Conservation (phyloP, 169 alveolate species). For the Cryptosporidium tyzzeri region DNA sequence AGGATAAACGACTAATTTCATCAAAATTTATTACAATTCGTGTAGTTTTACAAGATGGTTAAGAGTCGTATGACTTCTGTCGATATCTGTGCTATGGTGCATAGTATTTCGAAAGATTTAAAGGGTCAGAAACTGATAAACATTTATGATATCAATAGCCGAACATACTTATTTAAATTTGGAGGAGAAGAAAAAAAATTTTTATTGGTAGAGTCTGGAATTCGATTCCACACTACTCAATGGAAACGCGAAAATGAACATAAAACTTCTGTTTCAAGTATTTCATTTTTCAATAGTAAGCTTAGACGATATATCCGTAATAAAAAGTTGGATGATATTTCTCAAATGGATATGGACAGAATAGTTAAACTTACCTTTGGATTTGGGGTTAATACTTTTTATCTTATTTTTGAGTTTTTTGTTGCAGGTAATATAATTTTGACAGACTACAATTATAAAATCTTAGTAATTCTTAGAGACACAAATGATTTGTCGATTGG, state of each 20-base stretch:
- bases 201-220: slow-evolving; percentile 80
- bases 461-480: slow-evolving; percentile 85
- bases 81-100: slow-evolving; percentile 76
- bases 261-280: slow-evolving; percentile 76
- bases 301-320: slow-evolving; percentile 85
- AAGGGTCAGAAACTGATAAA: slow-evolving; percentile 78
- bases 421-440: slow-evolving; percentile 93
- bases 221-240: slow-evolving; percentile 85
- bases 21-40: background rate
- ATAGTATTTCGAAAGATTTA: slow-evolving; percentile 48
- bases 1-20: background rate
- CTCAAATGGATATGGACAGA: slow-evolving; percentile 92
- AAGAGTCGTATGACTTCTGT: slow-evolving; percentile 75
- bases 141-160: slow-evolving; percentile 83
- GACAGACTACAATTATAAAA: slow-evolving; percentile 90
- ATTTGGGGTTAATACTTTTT: slow-evolving; percentile 90
- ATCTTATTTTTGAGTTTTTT: slow-evolving; percentile 92
- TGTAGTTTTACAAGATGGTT: slow-evolving; percentile 29
- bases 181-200: slow-evolving; percentile 75
- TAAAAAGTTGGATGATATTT: slow-evolving; percentile 81
- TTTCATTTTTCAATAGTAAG: slow-evolving; percentile 86
- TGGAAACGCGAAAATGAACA: slow-evolving; percentile 81
- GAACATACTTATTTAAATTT: slow-evolving; percentile 83
- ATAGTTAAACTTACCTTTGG: slow-evolving; percentile 92
- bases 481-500: slow-evolving; percentile 50